Evolutionary conservation across 2,329 filamentous ascomycete genomes (phyloP).

Genomic region (Beauveria medogensis): DNA sequence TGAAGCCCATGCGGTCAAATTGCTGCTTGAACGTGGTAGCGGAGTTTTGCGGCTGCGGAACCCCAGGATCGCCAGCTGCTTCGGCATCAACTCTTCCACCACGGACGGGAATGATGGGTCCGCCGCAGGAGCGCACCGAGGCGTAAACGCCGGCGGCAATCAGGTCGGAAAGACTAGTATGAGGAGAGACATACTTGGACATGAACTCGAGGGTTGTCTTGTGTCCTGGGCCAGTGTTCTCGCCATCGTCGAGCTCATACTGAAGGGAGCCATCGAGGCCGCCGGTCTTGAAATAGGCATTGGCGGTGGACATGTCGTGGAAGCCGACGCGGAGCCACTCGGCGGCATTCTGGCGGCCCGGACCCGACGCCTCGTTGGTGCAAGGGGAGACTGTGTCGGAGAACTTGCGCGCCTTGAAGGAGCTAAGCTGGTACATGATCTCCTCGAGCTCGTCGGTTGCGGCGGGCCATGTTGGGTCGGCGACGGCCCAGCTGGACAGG

Average conservation of each 20-base stretch:
- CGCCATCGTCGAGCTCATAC: conserved; percentile 46
- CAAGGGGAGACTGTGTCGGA: conserved; percentile 50
- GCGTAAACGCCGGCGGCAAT: conserved; percentile 51
- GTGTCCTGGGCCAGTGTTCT: conserved; percentile 51
- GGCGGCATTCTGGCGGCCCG: conserved; percentile 49
- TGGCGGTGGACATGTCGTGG: conserved; percentile 53
- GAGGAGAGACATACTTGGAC: conserved; percentile 42
- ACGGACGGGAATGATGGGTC: conserved; percentile 44
- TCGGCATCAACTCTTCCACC: conserved; percentile 48
- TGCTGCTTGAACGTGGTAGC: conserved; percentile 43
- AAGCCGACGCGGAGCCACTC: conserved; percentile 56
- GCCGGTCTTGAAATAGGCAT: conserved; percentile 37
- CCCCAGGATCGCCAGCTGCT: conserved; percentile 35
- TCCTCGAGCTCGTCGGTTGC: conserved; percentile 54
- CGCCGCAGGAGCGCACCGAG: conserved; percentile 51
- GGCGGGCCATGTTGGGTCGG: conserved; percentile 54
- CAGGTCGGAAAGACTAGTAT: conserved; percentile 47
- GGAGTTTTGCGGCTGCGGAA: conserved; percentile 51
- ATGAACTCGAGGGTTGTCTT: conserved; percentile 45
- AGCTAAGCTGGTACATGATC: conserved; percentile 51
- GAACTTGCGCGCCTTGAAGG: conserved; percentile 47
- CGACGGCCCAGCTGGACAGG: conserved; percentile 25
- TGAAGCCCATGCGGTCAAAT: conserved; percentile 52
- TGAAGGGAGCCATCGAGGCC: conserved; percentile 53
- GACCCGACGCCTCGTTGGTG: conserved; percentile 41